Evolutionary conservation across 352 stramenopile species (phyloP), one percentile per base, ranked within the genome.

Genomic region (Globisporangium polare): DNA sequence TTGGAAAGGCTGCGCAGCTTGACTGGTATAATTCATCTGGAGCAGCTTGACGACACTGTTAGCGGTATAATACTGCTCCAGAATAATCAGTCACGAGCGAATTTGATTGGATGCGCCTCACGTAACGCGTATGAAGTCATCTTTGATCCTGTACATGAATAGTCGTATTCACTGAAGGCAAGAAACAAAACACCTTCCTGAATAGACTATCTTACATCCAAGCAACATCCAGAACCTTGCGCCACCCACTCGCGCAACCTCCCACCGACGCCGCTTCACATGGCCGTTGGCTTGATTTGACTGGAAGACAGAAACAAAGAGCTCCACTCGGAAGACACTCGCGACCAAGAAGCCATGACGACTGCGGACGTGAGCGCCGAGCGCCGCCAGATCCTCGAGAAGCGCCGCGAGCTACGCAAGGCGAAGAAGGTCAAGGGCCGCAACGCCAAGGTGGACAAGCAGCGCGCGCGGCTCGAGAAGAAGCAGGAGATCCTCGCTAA

Each of bases 401-500:
- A 69, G 52, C 82, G 85, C 52, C 82, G 85, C 26, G 79, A 83
- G 70, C 77, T 90, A 67, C 82, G 82, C 65, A 91, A 90, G 65
- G 85, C 77, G 55, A 94, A 92, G 75, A 94, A 94, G 63, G 62
- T 51, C 13, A 92, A 92, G 69, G 82, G 78, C 33, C 76, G 78
- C 53, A 61, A 80, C 12, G 83, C 85, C 63, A 89, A 88, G 63
- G 60, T 72, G 62, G 71, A 83, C 54, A 89, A 90, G 68, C 79
- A 83, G 53, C 77, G 74, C 46, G 71, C 77, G 55, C 71, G 76
- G 12, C 68, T 75, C 6, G 85, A 90, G 49, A 94, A 92, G 72
- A 90, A 89, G 71, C 77, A 83, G 62, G 77, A 89, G 62, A 89
- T 92, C 63, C 74, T 89, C 53, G 77, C 80, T 39, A 83, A 80